Percentiles rank a stretch among this genome's conserved stretches.
phyloP scores from a whole-genome alignment of 148 eudicot species.

The Vaccinium corymbosum region DNA sequence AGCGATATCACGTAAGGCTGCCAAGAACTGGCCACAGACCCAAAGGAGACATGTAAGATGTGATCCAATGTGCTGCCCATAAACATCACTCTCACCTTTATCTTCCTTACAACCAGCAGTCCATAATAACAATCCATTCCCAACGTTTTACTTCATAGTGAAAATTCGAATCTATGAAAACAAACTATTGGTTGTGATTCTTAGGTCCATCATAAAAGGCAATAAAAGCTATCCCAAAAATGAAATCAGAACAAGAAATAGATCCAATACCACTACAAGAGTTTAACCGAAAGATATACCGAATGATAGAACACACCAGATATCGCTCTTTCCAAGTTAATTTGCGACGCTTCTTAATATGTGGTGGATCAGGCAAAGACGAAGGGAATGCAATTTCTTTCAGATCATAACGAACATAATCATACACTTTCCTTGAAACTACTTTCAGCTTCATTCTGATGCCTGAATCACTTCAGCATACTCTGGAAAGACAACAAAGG shows the following conservation, averaged over 20 bases:
- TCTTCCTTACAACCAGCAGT: neutral
- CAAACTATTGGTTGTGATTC: neutral
- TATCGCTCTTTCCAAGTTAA: constrained; percentile 68
- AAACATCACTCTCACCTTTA: neutral
- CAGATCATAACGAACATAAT: constrained; percentile 82
- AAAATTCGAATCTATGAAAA: neutral
- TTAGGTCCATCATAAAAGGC: neutral
- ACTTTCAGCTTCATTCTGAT: constrained; percentile 61
- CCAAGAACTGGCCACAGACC: neutral
- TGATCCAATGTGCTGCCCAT: neutral
- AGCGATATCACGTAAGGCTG: neutral
- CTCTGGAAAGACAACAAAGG: constrained; percentile 3
- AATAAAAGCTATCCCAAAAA: neutral
- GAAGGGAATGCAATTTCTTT: constrained; percentile 96
- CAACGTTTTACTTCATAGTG: neutral
- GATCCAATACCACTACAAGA: neutral
- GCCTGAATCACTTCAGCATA: constrained; percentile 15
- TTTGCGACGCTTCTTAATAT: constrained; percentile 62
- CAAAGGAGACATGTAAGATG: neutral
- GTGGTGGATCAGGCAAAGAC: constrained; percentile 86
- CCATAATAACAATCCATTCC: neutral
- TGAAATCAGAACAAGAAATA: neutral
- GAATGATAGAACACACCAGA: constrained; percentile 37
- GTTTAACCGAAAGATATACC: neutral
- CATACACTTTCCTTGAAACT: constrained; percentile 51